Conservation (phyloP, 352 stramenopile species). For the Globisporangium okanoganense region DNA sequence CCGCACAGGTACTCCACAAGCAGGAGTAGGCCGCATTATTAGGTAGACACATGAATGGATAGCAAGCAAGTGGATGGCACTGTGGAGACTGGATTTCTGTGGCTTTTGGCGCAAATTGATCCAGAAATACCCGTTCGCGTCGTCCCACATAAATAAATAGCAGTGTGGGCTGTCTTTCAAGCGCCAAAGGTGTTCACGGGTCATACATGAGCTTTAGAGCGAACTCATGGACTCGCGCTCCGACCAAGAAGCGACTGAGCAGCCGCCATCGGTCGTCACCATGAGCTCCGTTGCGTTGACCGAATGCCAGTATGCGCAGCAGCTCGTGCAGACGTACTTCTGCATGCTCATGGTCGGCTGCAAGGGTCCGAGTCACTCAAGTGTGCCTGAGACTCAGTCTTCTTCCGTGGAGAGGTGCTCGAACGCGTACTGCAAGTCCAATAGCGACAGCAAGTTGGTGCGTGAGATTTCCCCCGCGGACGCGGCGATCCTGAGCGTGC, state of each 20-base stretch:
- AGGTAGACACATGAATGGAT: not conserved
- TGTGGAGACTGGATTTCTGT: not conserved
- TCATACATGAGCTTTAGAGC: not conserved
- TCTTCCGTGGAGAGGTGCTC: constrained; percentile 16
- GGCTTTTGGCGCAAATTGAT: not conserved
- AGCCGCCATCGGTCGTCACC: not conserved
- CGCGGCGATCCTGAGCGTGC: constrained; percentile 46
- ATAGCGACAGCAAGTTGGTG: constrained; percentile 3
- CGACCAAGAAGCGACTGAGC: not conserved
- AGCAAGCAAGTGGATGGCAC: not conserved
- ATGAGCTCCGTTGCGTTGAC: not conserved
- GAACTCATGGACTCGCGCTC: not conserved
- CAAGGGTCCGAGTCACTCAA: not conserved
- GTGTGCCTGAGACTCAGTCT: not conserved
- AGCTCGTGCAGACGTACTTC: constrained; percentile 62
- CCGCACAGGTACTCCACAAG: constrained; percentile 48
- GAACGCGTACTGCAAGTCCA: constrained; percentile 40
- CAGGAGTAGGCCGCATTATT: not conserved
- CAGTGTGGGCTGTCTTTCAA: not conserved
- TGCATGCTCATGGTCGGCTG: constrained; percentile 58
- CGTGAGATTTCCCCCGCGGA: constrained; percentile 28
- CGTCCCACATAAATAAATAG: constrained; percentile 9
- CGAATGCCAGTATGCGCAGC: constrained; percentile 36
- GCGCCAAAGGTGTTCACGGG: not conserved
- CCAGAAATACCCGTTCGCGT: constrained; percentile 1